Evolutionary conservation across 2,329 filamentous ascomycete species (phyloP), one percentile per base, ranked within the genome.

Genomic region (Talaromyces islandicus): DNA sequence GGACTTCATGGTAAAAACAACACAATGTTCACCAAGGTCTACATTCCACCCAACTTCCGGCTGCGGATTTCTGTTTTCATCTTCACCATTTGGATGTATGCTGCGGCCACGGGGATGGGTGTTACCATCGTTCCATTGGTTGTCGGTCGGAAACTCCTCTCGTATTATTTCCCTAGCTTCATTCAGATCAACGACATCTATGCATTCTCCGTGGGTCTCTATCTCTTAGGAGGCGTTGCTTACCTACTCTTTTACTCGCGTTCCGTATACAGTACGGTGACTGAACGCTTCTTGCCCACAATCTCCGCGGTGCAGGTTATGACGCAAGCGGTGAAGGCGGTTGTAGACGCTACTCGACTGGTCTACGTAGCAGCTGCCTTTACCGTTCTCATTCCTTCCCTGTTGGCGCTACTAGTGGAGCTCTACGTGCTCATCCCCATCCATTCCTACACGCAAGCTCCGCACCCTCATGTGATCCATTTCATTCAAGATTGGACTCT

Each of bases 401-500:
- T 96, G 11, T 86, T 93, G 62, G 89, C 92, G 0, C 79, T 91
- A 1, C 73, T 96, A 12, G 84, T 95, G 63, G 93, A 99, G 73
- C 83, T 97, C 46, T 99, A 97, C 74, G 76, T 96, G 61, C 83
- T 95, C 64, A 84, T 97, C 56, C 94, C 94, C 0, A 77, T 96
- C 3, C 90, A 96, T 70, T 92, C 91, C 0, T 91, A 92, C 69
- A 81, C 90, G 73, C 69, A 69, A 7, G 66, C 68, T 17, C 64
- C 67, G 14, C 60, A 74, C 35, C 69, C 68, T 1, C 75, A 76
- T 58, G 68, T 76, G 7, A 85, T 97, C 48, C 89, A 95, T 63
- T 82, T 97, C 63, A 88, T 97, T 48, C 93, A 97, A 71, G 88
- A 92, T 60, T 99, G 93, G 92, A 96, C 92, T 0, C 80, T 99